Evolutionary conservation across 2,329 filamentous ascomycete genomes (phyloP).

Genomic region (Alternaria atra): DNA sequence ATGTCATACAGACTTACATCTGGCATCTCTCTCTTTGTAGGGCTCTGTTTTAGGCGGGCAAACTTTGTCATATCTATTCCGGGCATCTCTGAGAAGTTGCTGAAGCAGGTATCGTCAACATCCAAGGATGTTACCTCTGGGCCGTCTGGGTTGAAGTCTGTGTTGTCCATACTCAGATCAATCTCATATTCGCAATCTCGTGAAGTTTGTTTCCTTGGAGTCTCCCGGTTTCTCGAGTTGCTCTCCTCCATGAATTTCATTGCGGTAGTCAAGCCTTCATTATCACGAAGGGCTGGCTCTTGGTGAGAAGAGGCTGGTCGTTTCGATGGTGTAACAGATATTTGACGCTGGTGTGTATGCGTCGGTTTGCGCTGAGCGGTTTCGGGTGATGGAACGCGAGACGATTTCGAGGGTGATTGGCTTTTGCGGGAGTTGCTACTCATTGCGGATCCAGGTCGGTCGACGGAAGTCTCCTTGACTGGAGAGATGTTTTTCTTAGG

Average conservation of each 20-base stretch:
- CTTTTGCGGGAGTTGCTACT: constrained; percentile 38
- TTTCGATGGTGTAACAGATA: constrained; percentile 29
- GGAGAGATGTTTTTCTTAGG: constrained; percentile 40
- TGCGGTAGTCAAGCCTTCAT: constrained; percentile 51
- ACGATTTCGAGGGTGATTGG: constrained; percentile 41
- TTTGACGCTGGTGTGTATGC: constrained; percentile 22
- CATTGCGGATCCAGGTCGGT: constrained; percentile 38
- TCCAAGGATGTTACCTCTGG: constrained; percentile 46
- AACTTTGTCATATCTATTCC: constrained; percentile 80
- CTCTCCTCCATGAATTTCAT: constrained; percentile 47
- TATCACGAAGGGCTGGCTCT: constrained; percentile 45
- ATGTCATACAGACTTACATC: constrained; percentile 24
- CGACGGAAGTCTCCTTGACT: constrained; percentile 28
- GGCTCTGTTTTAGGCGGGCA: constrained; percentile 72
- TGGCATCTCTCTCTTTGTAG: constrained; percentile 50
- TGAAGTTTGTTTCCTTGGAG: constrained; percentile 32
- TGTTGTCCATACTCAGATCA: constrained; percentile 38
- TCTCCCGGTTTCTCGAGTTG: constrained; percentile 31
- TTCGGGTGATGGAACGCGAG: constrained; percentile 35
- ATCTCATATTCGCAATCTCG: constrained; percentile 31
- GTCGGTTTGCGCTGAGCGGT: constrained; percentile 21
- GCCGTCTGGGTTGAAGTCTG: constrained; percentile 46
- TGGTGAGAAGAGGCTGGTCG: constrained; percentile 31
- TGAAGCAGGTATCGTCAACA: constrained; percentile 78
- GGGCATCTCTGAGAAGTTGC: constrained; percentile 87